A percentile compares a stretch with the other conserved stretches of the same genome.
phyloP scores from a whole-genome alignment of 1,284 basidiomycete genomes.

The Jaminaea rosea region DNA sequence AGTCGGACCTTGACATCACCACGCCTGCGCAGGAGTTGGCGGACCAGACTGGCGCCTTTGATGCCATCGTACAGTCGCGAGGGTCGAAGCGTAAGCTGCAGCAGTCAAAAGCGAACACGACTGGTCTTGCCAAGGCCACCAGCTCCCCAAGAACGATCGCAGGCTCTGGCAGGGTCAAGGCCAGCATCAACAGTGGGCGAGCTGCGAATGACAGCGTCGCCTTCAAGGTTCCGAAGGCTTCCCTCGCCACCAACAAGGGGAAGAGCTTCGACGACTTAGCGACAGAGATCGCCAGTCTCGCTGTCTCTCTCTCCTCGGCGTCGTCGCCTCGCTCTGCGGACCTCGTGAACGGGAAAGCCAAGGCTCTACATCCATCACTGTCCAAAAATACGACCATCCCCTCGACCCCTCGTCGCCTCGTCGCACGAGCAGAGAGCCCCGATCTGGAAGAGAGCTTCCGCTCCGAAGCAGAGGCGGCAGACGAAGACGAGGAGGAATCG shows the following conservation, averaged over 20 bases:
- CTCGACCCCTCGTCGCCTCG: neutral
- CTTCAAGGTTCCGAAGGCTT: neutral
- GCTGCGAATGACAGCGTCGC: neutral
- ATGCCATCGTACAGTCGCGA: neutral
- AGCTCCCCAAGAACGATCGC: neutral
- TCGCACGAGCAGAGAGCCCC: neutral
- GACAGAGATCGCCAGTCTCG: neutral
- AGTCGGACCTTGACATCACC: slow-evolving; percentile 5
- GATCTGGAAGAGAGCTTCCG: slow-evolving; percentile 1
- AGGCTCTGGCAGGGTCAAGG: neutral
- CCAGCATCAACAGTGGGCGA: neutral
- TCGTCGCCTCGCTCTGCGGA: neutral
- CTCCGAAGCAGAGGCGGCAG: no score
- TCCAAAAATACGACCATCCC: neutral
- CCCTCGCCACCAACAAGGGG: neutral
- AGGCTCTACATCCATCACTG: neutral
- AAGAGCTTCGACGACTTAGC: neutral
- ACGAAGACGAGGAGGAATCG: neutral
- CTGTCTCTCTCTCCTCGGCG: neutral
- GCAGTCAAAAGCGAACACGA: neutral
- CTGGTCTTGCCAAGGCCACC: neutral
- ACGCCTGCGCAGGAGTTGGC: slow-evolving; percentile 5
- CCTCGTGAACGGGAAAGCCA: neutral
- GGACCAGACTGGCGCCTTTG: slow-evolving; percentile 4
- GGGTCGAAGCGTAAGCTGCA: slow-evolving; percentile 5